Evolutionary conservation across 371 early-diverging fungal genomes (phyloP).

Genomic region (Mucor mucedo): DNA sequence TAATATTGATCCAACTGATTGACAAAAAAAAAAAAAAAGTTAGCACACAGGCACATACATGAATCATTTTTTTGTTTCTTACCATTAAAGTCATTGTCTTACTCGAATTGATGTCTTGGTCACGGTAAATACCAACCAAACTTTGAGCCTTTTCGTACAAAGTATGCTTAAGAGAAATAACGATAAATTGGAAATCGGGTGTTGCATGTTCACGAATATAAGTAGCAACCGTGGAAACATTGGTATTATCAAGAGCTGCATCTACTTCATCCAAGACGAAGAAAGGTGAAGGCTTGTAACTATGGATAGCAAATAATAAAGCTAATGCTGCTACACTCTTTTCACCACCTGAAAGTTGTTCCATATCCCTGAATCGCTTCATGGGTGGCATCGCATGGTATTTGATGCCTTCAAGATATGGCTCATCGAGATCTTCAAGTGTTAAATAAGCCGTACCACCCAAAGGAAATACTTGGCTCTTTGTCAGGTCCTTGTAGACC

Average conservation of each 20-base stretch:
- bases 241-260: constrained; percentile 98
- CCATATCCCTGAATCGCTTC: constrained; percentile 99
- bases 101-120: constrained; percentile 85
- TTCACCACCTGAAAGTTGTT: constrained; percentile 99
- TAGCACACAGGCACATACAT: background rate
- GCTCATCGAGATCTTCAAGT: constrained; percentile 94
- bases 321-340: constrained; percentile 98
- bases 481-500: constrained; percentile 96
- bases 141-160: constrained; percentile 95
- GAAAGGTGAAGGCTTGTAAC: constrained; percentile 96
- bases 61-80: constrained; percentile 1
- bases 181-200: constrained; percentile 92
- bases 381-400: constrained; percentile 99
- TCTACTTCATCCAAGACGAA: constrained; percentile 99
- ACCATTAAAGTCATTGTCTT: constrained; percentile 83
- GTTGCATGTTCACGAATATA: constrained; percentile 80
- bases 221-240: constrained; percentile 91
- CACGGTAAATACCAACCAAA: constrained; percentile 97
- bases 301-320: constrained; percentile 97
- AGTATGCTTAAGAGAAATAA: constrained; percentile 96
- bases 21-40: background rate
- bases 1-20: constrained; percentile 31
- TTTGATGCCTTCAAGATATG: constrained; percentile 92
- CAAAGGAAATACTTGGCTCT: constrained; percentile 74
- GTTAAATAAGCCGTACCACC: constrained; percentile 97